Evolutionary conservation across 2,329 filamentous ascomycete species (phyloP).

Genomic region (Paecilomyces fulvus): DNA sequence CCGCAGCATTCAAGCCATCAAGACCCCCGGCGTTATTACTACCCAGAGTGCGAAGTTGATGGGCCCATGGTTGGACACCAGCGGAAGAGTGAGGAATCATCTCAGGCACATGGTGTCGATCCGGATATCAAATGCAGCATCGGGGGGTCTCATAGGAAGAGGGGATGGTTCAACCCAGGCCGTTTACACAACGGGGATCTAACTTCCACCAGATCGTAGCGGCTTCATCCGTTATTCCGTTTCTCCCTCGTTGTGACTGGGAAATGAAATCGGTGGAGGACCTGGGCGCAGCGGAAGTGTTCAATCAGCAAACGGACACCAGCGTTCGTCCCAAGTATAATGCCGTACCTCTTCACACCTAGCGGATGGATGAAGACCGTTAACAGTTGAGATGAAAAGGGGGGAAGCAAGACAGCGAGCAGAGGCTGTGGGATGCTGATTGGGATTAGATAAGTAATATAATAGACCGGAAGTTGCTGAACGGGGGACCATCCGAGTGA

Average conservation of each 20-base stretch:
- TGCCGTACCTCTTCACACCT: background rate
- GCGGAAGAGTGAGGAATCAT: slow-evolving; percentile 35
- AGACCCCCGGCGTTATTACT: slow-evolving; percentile 16
- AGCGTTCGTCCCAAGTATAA: background rate
- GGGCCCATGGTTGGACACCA: slow-evolving; percentile 31
- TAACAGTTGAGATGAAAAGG: background rate
- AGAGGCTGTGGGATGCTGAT: slow-evolving; percentile 1
- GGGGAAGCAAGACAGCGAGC: background rate
- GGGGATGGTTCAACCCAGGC: background rate
- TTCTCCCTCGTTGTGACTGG: background rate
- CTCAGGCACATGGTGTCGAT: slow-evolving; percentile 29
- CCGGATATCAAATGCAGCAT: slow-evolving; percentile 10
- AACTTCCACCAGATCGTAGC: background rate
- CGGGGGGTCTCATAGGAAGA: slow-evolving; percentile 13
- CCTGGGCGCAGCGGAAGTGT: background rate
- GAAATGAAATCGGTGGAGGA: background rate
- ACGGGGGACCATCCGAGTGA: background rate
- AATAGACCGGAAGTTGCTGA: background rate
- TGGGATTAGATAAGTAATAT: background rate
- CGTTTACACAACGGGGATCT: background rate
- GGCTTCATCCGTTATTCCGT: background rate
- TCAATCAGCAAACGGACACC: background rate
- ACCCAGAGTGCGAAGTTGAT: slow-evolving; percentile 24
- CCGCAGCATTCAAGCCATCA: slow-evolving; percentile 16
- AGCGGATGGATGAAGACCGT: background rate